These are phyloP conservation scores for Cutaneotrichosporon mucoides DNA, from an alignment of 1,284 basidiomycete genomes.

Conservation along the genomic window DNA sequence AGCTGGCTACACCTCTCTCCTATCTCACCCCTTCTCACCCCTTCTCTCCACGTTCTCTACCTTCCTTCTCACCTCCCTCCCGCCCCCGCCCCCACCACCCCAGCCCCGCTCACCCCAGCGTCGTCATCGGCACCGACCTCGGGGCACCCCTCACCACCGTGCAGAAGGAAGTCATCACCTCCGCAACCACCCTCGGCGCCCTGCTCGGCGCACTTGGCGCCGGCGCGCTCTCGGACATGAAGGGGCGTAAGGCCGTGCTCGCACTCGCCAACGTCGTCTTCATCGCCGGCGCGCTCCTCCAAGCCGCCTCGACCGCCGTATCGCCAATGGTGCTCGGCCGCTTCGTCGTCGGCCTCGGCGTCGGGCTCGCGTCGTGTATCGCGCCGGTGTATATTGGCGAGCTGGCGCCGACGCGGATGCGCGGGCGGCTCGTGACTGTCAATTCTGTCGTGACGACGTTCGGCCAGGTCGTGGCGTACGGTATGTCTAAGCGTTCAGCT, in stretches of 20 bases:
- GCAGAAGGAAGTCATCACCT: conserved; percentile 76
- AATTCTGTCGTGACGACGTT: conserved; percentile 50
- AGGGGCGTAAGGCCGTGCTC: conserved; percentile 65
- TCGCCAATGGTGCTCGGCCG: conserved; percentile 71
- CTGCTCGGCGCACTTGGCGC: conserved; percentile 69
- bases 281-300: conserved; percentile 64
- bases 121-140: conserved; percentile 66
- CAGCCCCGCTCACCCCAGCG: conserved; percentile 27
- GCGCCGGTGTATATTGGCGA: conserved; percentile 81
- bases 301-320: conserved; percentile 60
- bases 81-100: too few species aligned
- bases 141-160: conserved; percentile 59
- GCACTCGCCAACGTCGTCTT: conserved; percentile 70
- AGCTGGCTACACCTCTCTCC: not conserved
- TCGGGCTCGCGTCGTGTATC: conserved; percentile 66
- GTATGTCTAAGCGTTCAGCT: conserved; percentile 23
- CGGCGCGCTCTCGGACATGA: conserved; percentile 66
- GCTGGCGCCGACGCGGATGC: conserved; percentile 67
- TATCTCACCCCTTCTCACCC: too few species aligned
- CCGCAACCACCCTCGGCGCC: conserved; percentile 72
- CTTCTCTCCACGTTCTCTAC: too few species aligned
- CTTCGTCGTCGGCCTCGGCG: conserved; percentile 60
- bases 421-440: conserved; percentile 66
- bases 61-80: too few species aligned
- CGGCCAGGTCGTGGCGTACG: conserved; percentile 73